Evolutionary conservation across 2,329 filamentous ascomycete genomes (phyloP), one percentile per base, ranked within the genome.

Genomic region (Leptoxyphium fumago): DNA sequence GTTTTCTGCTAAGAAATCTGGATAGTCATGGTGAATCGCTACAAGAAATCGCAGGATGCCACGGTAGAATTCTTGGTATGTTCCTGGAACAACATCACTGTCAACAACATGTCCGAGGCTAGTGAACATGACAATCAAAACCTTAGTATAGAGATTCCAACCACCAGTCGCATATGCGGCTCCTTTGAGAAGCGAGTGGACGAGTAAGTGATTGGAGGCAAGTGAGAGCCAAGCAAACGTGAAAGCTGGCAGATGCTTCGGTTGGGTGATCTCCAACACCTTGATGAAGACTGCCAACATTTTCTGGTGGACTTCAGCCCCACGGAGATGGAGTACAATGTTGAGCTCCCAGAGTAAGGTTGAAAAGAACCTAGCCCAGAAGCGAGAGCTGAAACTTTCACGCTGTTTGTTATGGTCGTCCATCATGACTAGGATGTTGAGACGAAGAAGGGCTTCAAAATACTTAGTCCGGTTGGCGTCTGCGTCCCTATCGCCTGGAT

Each of bases 331-430:
- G 34, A 51, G 51, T 42, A 51, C 46, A 8, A 44, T 52, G 32
- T 58, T 50, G 45, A 89, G 73, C 53, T 91, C 82, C 61, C 83
- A 84, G 4, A 98, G 72, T 40, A 95, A 72, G 55, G 82, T 75
- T 0, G 86, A 89, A 58, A 95, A 82, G 38, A 98, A 72, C 39
- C 89, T 80, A 74, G 88, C 91, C 70, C 95, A 96, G 28, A 93
- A 80, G 48, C 85, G 80, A 57, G 89, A 83, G 55, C 86, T 89
- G 68, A 94, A 88, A 34, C 73, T 74, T 43, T 94, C 87, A 3
- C 79, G 82, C 39, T 82, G 78, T 62, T 80, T 84, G 45, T 83
- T 73, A 55, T 93, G 82, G 59, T 96, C 86, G 53, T 91, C 80
- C 61, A 84, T 89, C 47, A 95, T 72, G 2, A 95, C 75, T 45